These are phyloP conservation scores for Pichiaceae sp. DNA, from an alignment of 1,139 yeast genomes.

Conservation along the genomic window DNA sequence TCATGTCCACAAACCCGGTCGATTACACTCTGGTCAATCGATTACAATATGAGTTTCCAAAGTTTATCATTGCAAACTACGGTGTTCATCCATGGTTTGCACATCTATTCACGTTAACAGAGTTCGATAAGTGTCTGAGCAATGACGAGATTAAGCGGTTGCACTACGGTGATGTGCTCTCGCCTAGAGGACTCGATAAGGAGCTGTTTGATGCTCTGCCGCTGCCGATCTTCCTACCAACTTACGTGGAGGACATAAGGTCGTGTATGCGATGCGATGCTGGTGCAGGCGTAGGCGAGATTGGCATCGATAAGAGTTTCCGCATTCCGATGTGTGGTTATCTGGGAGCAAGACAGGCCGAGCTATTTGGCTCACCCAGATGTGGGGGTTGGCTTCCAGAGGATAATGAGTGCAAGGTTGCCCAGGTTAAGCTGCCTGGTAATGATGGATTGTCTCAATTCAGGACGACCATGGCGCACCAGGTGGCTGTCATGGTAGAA, in stretches of 20 bases:
- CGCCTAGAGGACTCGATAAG: slow-evolving; percentile 13
- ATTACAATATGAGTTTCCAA: slow-evolving; percentile 23
- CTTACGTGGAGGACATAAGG: slow-evolving; percentile 27
- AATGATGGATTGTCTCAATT: slow-evolving; percentile 9
- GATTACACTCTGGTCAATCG: slow-evolving; percentile 35
- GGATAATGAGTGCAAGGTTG: neutral
- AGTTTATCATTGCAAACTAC: slow-evolving; percentile 47
- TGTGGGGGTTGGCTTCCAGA: neutral
- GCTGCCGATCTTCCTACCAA: slow-evolving; percentile 41
- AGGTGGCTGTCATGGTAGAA: slow-evolving; percentile 37
- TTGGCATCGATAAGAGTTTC: slow-evolving; percentile 78
- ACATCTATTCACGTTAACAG: slow-evolving; percentile 44
- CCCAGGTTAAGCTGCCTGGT: neutral
- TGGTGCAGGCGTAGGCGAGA: slow-evolving; percentile 57
- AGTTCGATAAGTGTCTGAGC: slow-evolving; percentile 15
- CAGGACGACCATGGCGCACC: slow-evolving; percentile 57
- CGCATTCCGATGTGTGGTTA: slow-evolving; percentile 57
- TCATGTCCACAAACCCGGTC: slow-evolving; percentile 54
- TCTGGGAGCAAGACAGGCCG: slow-evolving; percentile 29
- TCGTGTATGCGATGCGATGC: slow-evolving; percentile 16
- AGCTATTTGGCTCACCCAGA: no score
- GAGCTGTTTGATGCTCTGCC: slow-evolving; percentile 49
- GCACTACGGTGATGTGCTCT: slow-evolving; percentile 51
- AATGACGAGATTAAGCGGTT: slow-evolving; percentile 21
- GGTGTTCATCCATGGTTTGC: slow-evolving; percentile 93